Conservation (phyloP, 345 rosid genomes). For the Eucalyptus curtisii region DNA sequence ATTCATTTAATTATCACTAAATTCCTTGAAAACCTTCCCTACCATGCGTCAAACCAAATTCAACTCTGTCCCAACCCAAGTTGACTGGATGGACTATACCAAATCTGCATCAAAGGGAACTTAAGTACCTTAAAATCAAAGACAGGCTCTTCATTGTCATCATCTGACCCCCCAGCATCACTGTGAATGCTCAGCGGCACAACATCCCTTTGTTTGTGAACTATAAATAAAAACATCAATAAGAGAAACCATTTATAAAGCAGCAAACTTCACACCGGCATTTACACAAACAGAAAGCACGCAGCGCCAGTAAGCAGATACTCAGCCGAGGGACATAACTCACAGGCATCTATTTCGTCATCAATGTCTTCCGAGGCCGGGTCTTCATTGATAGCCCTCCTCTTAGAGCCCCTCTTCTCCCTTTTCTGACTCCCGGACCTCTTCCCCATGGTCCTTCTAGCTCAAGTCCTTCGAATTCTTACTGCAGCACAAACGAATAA, state of each 20-base stretch:
- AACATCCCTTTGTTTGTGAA: constrained; percentile 80
- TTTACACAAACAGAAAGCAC: not conserved
- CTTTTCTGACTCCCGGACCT: constrained; percentile 31
- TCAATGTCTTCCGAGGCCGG: constrained; percentile 36
- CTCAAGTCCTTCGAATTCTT: not conserved
- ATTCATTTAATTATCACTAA: not conserved
- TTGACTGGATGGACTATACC: not conserved
- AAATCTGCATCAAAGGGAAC: not conserved
- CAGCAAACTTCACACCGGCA: not conserved
- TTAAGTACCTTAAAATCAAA: constrained; percentile 43
- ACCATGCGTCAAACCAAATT: not conserved
- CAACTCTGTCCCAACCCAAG: not conserved
- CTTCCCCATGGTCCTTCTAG: constrained; percentile 31
- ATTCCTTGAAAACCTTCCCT: not conserved
- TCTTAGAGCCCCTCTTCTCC: constrained; percentile 23
- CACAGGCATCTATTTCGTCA: constrained; percentile 72
- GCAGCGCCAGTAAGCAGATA: not conserved
- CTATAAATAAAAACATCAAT: constrained; percentile 13
- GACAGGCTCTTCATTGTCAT: constrained; percentile 64
- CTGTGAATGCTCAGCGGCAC: constrained; percentile 54
- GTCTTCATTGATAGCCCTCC: constrained; percentile 14
- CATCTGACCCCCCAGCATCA: constrained; percentile 53
- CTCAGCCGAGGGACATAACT: not conserved
- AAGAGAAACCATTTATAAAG: not conserved
- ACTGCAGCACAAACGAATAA: not conserved